These are phyloP conservation scores for Cladophialophora exuberans DNA, from an alignment of 2,329 filamentous ascomycete species.

Conservation along the genomic window DNA sequence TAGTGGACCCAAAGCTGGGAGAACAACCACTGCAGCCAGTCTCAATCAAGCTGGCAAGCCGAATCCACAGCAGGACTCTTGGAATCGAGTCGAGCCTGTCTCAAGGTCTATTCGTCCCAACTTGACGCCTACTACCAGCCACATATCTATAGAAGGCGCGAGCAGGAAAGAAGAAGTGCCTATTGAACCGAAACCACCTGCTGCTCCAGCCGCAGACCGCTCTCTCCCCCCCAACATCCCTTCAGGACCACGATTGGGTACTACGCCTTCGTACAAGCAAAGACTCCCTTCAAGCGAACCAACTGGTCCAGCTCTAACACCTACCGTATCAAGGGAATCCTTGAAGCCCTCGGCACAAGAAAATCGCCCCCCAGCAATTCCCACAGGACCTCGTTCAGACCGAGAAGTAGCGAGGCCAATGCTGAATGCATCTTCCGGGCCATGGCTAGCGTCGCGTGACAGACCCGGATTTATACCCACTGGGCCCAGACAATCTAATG, in stretches of 20 bases:
- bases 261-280: slow-evolving; percentile 23
- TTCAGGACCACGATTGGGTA: slow-evolving; percentile 29
- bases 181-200: slow-evolving; percentile 20
- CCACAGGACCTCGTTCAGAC: slow-evolving; percentile 31
- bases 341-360: slow-evolving; percentile 22
- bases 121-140: slow-evolving; percentile 7
- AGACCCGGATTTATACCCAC: slow-evolving; percentile 24
- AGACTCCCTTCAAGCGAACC: slow-evolving; percentile 29
- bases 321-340: slow-evolving; percentile 19
- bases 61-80: slow-evolving; percentile 19
- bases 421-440: slow-evolving; percentile 19
- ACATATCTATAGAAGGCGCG: slow-evolving; percentile 15
- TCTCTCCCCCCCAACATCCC: slow-evolving; percentile 32
- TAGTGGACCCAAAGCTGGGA: slow-evolving; percentile 49
- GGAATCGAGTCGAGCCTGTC: slow-evolving; percentile 22
- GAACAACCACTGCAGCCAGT: slow-evolving; percentile 27
- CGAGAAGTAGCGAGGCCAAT: slow-evolving; percentile 22
- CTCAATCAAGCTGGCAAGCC: slow-evolving; percentile 15
- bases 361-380: slow-evolving; percentile 19
- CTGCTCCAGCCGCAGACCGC: slow-evolving; percentile 19
- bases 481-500: slow-evolving; percentile 22
- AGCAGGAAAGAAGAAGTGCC: slow-evolving; percentile 23
- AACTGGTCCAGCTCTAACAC: slow-evolving; percentile 13
- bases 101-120: slow-evolving; percentile 23
- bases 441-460: slow-evolving; percentile 30